Evolutionary conservation across 2,329 filamentous ascomycete genomes (phyloP).

Genomic region (Beauveria scarabaeidicola): DNA sequence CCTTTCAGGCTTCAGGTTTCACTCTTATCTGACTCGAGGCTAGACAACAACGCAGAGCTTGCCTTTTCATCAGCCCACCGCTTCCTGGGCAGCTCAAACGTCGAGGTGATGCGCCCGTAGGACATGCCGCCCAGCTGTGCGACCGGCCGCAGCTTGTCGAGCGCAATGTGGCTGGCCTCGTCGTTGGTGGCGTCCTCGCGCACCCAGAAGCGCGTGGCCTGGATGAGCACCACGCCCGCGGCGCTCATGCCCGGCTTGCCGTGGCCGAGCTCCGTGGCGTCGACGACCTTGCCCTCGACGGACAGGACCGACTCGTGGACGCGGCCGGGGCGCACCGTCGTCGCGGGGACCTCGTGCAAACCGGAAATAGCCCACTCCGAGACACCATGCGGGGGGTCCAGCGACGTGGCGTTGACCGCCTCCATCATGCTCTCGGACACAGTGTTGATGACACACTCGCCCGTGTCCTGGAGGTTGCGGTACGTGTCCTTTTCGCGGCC

Average conservation of each 20-base stretch:
- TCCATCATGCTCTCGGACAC: conserved; percentile 73
- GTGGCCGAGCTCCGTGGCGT: conserved; percentile 21
- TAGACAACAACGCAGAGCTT: conserved; percentile 13
- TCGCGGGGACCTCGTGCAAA: conserved; percentile 17
- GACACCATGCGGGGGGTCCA: conserved; percentile 65
- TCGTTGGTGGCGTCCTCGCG: conserved; percentile 19
- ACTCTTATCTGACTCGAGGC: conserved; percentile 7
- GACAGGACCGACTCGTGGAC: conserved; percentile 21
- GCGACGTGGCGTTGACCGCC: conserved; percentile 65
- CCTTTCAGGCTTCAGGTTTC: background rate
- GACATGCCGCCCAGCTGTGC: conserved; percentile 20
- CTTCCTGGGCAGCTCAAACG: conserved; percentile 19
- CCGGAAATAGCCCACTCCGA: conserved; percentile 71
- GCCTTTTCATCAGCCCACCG: conserved; percentile 18
- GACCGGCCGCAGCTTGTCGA: conserved; percentile 18
- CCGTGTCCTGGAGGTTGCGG: conserved; percentile 57
- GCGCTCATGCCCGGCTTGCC: conserved; percentile 16
- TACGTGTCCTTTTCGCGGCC: conserved; percentile 65
- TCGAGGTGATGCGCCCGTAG: conserved; percentile 18
- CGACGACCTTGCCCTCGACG: conserved; percentile 21
- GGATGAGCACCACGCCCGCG: conserved; percentile 19
- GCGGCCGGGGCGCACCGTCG: conserved; percentile 18
- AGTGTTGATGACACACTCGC: conserved; percentile 74
- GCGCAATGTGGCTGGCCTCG: conserved; percentile 17
- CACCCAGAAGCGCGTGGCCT: conserved; percentile 24